A percentile compares a stretch with the other conserved stretches of the same genome.
These are phyloP conservation scores for Metschnikowia amazonensis DNA, from an alignment of 805 yeast species.

Conservation along the genomic window DNA sequence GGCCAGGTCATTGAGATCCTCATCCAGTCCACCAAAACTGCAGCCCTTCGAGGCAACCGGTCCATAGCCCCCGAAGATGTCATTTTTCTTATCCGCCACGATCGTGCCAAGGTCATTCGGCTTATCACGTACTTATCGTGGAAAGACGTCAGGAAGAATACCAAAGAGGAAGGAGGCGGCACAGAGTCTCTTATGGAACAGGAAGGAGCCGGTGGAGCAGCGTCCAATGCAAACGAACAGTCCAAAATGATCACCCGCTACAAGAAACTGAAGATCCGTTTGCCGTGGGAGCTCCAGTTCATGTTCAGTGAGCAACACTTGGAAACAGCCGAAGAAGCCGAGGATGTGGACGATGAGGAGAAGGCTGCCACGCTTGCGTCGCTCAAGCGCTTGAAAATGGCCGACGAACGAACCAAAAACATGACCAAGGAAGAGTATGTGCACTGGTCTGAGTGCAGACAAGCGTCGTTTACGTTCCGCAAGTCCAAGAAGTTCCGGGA, in stretches of 20 bases:
- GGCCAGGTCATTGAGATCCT: constrained; percentile 90
- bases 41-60: constrained; percentile 74
- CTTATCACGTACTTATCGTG: constrained; percentile 88
- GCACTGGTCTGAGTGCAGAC: constrained; percentile 98
- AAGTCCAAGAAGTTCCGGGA: constrained; percentile 93
- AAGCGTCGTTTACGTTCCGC: constrained; percentile 92
- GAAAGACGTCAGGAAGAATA: constrained; percentile 91
- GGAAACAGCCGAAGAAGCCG: constrained; percentile 57
- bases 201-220: constrained; percentile 41
- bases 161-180: constrained; percentile 53
- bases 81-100: constrained; percentile 87
- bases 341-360: constrained; percentile 79
- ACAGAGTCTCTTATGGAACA: constrained; percentile 48
- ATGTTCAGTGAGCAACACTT: constrained; percentile 91
- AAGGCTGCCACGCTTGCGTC: constrained; percentile 85
- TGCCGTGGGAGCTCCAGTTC: constrained; percentile 94
- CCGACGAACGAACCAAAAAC: constrained; percentile 86
- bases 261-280: constrained; percentile 72
- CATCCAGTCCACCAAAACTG: constrained; percentile 71
- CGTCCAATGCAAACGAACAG: constrained; percentile 32
- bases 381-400: constrained; percentile 81
- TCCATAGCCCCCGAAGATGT: constrained; percentile 90
- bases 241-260: constrained; percentile 44
- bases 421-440: constrained; percentile 98
- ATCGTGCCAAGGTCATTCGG: constrained; percentile 88